These are phyloP conservation scores for Plantago lanceolata DNA, from an alignment of 305 asterid species.

Conservation along the genomic window DNA sequence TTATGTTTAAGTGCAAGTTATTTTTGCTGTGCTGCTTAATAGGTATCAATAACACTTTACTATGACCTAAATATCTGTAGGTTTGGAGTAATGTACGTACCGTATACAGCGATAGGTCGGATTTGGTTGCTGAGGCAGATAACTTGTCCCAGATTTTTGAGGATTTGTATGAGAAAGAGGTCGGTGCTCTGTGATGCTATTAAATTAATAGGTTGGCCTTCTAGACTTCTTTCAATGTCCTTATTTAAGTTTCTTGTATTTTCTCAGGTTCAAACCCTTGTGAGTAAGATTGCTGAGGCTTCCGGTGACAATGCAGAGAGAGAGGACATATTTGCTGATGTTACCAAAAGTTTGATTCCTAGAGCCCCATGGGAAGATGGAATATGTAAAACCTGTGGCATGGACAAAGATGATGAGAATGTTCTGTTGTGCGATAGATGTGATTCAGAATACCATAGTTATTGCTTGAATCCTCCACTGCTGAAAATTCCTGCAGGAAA, in stretches of 20 bases:
- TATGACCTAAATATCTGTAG: slow-evolving; percentile 32
- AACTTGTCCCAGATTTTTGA: slow-evolving; percentile 59
- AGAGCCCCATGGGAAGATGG: slow-evolving; percentile 99
- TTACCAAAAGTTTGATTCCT: slow-evolving; percentile 61
- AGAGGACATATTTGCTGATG: slow-evolving; percentile 52
- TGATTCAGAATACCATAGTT: slow-evolving; percentile 87
- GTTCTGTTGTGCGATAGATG: slow-evolving; percentile 89
- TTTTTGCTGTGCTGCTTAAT: not conserved
- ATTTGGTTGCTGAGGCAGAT: slow-evolving; percentile 57
- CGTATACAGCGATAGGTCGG: slow-evolving; percentile 61
- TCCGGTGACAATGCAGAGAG: slow-evolving; percentile 43
- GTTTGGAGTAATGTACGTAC: slow-evolving; percentile 69
- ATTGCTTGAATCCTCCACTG: slow-evolving; percentile 95
- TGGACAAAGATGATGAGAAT: slow-evolving; percentile 89
- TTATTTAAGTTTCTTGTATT: slow-evolving; percentile 23
- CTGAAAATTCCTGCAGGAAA: slow-evolving; percentile 72
- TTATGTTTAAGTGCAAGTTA: not conserved
- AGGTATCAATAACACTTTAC: not conserved
- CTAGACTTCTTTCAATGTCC: slow-evolving; percentile 7
- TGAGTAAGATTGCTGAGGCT: slow-evolving; percentile 50
- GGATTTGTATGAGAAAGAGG: slow-evolving; percentile 76
- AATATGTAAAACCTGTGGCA: slow-evolving; percentile 87
- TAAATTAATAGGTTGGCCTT: not conserved
- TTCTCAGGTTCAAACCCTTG: slow-evolving; percentile 62
- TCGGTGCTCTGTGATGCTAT: slow-evolving; percentile 20